Evolutionary conservation across 768 basidiomycete genomes (phyloP).

Genomic region (Boletus pseudo-olivaceus): DNA sequence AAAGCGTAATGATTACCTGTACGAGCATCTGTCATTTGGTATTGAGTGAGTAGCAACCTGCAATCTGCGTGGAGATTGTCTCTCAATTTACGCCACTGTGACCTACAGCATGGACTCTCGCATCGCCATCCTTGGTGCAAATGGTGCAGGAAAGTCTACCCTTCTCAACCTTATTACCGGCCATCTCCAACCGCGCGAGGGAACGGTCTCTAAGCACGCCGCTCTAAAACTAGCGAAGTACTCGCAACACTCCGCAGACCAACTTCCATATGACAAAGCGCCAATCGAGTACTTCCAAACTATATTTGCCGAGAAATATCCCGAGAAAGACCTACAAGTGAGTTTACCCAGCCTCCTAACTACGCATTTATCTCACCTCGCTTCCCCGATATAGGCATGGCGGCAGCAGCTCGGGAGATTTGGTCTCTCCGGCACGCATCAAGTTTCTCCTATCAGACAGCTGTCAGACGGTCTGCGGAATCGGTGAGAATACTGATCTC

Average conservation of each 20-base stretch:
- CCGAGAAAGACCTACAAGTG: conserved; percentile 85
- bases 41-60: conserved; percentile 71
- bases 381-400: conserved; percentile 63
- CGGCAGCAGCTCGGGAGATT: conserved; percentile 92
- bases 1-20: conserved; percentile 82
- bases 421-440: conserved; percentile 91
- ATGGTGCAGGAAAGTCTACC: conserved; percentile 93
- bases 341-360: conserved; percentile 10
- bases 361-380: conserved; percentile 9
- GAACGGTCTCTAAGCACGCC: conserved; percentile 86
- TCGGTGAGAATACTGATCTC: conserved; percentile 49
- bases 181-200: conserved; percentile 72
- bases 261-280: conserved; percentile 87
- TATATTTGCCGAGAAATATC: conserved; percentile 77
- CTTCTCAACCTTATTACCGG: conserved; percentile 88
- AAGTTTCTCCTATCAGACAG: conserved; percentile 90
- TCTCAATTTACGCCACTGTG: conserved; percentile 4
- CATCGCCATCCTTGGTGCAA: conserved; percentile 93
- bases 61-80: conserved; percentile 2
- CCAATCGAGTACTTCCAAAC: conserved; percentile 93
- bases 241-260: conserved; percentile 97
- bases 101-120: conserved; percentile 82
- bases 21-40: conserved; percentile 90
- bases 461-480: conserved; percentile 95
- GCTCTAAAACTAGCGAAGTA: conserved; percentile 96